Evolutionary conservation across 148 eudicot genomes (phyloP).

Genomic region (Silene conica): DNA sequence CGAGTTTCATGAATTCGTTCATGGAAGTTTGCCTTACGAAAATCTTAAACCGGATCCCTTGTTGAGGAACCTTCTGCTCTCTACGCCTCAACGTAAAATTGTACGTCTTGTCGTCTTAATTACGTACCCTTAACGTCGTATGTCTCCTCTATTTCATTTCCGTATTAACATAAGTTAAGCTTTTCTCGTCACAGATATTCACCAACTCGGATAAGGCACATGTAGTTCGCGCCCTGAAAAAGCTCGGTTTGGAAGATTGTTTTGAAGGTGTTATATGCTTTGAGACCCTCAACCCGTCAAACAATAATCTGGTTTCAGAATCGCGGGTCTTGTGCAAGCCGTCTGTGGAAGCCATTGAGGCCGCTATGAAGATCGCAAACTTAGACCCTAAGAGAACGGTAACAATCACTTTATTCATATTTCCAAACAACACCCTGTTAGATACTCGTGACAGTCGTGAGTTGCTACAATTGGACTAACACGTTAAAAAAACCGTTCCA

Average conservation of each 20-base stretch:
- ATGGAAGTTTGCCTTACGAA: conserved; percentile 78
- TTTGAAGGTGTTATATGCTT: conserved; percentile 90
- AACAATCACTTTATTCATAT: conserved; percentile 2
- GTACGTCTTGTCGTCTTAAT: conserved; percentile 34
- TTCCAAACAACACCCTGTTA: not conserved
- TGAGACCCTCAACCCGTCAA: conserved; percentile 64
- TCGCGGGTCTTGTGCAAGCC: conserved; percentile 67
- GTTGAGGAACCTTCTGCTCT: conserved; percentile 66
- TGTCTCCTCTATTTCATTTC: not conserved
- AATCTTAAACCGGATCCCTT: conserved; percentile 67
- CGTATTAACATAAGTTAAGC: not conserved
- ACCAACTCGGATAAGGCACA: conserved; percentile 78
- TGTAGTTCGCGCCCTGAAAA: conserved; percentile 45
- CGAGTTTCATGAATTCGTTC: conserved; percentile 68
- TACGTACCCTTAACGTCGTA: not conserved
- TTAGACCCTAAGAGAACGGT: conserved; percentile 75
- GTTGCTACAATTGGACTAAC: not conserved
- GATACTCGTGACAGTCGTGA: not conserved
- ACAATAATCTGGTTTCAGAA: conserved; percentile 18
- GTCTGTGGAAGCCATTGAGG: conserved; percentile 56
- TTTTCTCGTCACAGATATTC: conserved; percentile 47
- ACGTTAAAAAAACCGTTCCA: not conserved
- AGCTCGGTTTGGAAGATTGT: conserved; percentile 74
- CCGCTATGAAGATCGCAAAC: conserved; percentile 65
- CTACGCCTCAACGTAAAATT: conserved; percentile 84